phyloP scores from a whole-genome alignment of 2,329 filamentous ascomycete genomes.

The Clarireedia sp. region DNA sequence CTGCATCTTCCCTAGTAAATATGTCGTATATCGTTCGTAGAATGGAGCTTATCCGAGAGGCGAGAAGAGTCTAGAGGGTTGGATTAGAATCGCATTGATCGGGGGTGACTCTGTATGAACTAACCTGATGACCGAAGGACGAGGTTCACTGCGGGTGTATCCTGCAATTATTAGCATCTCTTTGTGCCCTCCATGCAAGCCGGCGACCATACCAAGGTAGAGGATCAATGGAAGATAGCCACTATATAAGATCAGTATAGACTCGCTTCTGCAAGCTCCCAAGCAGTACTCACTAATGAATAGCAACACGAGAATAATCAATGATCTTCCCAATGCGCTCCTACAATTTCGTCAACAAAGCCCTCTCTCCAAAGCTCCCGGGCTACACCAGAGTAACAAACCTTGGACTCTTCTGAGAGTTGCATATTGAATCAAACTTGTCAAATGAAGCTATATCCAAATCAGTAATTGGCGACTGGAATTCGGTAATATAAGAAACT shows the following conservation, averaged over 20 bases:
- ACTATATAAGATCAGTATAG: conserved; percentile 43
- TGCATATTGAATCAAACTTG: conserved; percentile 25
- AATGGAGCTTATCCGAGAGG: conserved; percentile 47
- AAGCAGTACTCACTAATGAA: conserved; percentile 72
- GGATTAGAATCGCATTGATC: conserved; percentile 10
- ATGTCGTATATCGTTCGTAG: conserved; percentile 1
- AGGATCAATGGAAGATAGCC: conserved; percentile 95
- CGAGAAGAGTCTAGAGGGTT: conserved; percentile 47
- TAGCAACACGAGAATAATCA: conserved; percentile 83
- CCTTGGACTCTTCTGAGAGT: conserved; percentile 97
- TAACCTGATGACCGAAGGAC: conserved; percentile 70
- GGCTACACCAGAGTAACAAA: conserved; percentile 32
- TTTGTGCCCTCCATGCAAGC: background rate
- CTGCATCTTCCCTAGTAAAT: background rate
- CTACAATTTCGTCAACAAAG: conserved; percentile 39
- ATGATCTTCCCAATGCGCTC: conserved; percentile 98
- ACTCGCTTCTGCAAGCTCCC: background rate
- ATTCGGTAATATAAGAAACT: background rate
- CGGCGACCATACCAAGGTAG: conserved; percentile 67
- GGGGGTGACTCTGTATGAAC: conserved; percentile 13
- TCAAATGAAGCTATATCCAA: background rate
- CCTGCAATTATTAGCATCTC: conserved; percentile 42
- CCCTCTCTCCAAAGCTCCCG: background rate
- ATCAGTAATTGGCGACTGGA: background rate
- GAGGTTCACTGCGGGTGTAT: conserved; percentile 89